Evolutionary conservation across 2,329 filamentous ascomycete species (phyloP).

Genomic region (Aspergillus thermomutatus): DNA sequence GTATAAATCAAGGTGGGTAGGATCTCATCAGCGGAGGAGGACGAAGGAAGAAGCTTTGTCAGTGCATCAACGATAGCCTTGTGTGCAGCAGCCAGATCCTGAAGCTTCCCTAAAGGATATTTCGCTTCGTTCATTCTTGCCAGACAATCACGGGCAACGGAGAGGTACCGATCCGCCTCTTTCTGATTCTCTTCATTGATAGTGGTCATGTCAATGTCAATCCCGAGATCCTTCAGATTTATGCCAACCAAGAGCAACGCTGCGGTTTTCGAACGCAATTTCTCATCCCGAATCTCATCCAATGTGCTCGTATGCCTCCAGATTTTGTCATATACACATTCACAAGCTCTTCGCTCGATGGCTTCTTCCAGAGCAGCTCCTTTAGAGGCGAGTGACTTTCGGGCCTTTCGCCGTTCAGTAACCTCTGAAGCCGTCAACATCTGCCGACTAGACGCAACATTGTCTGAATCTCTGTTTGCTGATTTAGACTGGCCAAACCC

Average conservation of each 20-base stretch:
- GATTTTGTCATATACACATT: constrained; percentile 80
- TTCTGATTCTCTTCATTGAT: constrained; percentile 58
- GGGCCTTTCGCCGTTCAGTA: constrained; percentile 71
- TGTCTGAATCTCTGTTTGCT: constrained; percentile 41
- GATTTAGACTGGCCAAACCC: constrained; percentile 45
- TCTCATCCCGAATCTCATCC: constrained; percentile 92
- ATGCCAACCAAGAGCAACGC: constrained; percentile 90
- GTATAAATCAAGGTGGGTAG: constrained; percentile 96
- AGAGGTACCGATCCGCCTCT: constrained; percentile 70
- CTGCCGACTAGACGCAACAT: constrained; percentile 61
- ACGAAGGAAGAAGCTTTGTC: constrained; percentile 62
- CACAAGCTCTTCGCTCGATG: constrained; percentile 80
- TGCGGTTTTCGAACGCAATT: constrained; percentile 88
- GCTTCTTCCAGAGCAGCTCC: constrained; percentile 78
- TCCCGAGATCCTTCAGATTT: constrained; percentile 76
- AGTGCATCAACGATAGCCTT: constrained; percentile 91
- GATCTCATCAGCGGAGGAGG: constrained; percentile 93
- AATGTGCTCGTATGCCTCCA: constrained; percentile 89
- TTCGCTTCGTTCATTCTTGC: constrained; percentile 80
- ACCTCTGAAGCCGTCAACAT: constrained; percentile 91
- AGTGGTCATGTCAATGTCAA: constrained; percentile 60
- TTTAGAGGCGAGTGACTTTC: constrained; percentile 75
- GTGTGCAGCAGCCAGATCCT: constrained; percentile 81
- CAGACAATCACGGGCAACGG: constrained; percentile 67
- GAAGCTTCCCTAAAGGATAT: constrained; percentile 87